Evolutionary conservation across 1,284 basidiomycete genomes (phyloP).

Genomic region (Termitomyces sp.): DNA sequence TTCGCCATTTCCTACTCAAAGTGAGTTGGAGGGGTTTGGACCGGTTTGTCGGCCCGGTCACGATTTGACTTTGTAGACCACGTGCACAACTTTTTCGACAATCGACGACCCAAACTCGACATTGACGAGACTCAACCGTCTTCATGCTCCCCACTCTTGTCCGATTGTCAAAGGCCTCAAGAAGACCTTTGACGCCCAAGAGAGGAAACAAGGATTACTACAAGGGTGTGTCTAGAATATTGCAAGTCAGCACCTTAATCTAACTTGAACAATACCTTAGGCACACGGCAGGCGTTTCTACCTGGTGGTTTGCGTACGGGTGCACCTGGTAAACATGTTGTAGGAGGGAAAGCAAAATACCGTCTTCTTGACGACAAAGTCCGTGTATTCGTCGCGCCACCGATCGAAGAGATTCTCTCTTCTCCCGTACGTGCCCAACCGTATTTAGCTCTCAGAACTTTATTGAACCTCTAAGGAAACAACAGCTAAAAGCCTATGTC

Average conservation of each 20-base stretch:
- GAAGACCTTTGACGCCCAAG: constrained; percentile 77
- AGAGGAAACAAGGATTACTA: constrained; percentile 90
- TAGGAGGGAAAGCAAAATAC: constrained; percentile 73
- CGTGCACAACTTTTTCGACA: constrained; percentile 10
- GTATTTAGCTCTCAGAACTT: not conserved
- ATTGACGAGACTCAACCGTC: not conserved
- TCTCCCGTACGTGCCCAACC: constrained; percentile 48
- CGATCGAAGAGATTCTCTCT: constrained; percentile 56
- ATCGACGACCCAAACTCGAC: not conserved
- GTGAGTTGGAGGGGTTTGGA: not conserved
- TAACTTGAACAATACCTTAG: constrained; percentile 31
- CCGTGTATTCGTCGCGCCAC: constrained; percentile 78
- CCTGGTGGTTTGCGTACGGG: constrained; percentile 85
- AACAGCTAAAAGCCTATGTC: constrained; percentile 47
- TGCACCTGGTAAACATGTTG: constrained; percentile 78
- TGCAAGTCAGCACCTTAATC: not conserved
- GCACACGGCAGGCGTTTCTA: constrained; percentile 75
- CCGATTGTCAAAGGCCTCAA: constrained; percentile 72
- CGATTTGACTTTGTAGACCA: not conserved
- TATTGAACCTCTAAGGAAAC: not conserved
- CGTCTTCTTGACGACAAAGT: constrained; percentile 78
- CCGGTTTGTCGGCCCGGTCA: not conserved
- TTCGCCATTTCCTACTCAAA: constrained; percentile 45
- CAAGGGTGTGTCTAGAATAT: constrained; percentile 57
- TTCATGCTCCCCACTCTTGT: constrained; percentile 64